phyloP scores from a whole-genome alignment of 208 protist genomes.

The Crithidia sp. region DNA sequence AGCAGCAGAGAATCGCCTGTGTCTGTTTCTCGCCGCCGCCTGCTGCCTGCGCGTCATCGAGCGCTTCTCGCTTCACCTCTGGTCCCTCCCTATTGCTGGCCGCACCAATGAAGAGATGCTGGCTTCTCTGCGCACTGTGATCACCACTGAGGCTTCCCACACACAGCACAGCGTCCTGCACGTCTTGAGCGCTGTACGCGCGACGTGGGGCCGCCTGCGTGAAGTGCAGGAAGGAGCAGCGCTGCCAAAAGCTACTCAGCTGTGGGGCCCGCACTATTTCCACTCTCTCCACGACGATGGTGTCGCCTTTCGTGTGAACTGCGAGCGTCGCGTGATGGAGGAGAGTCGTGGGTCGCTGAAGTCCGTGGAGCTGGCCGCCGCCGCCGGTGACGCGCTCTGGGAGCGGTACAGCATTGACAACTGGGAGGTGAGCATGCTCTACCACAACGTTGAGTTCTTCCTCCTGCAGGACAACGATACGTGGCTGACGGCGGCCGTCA shows the following conservation, averaged over 20 bases:
- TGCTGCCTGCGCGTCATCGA: conserved; percentile 8
- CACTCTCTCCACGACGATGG: neutral
- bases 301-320: conserved; percentile 15
- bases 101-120: neutral
- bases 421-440: conserved; percentile 60
- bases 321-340: conserved; percentile 20
- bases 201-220: neutral
- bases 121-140: neutral
- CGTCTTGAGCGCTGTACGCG: conserved; percentile 1
- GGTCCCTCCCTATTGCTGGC: conserved; percentile 1
- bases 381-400: conserved; percentile 38
- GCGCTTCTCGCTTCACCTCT: conserved; percentile 9
- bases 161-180: neutral
- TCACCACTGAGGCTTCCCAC: neutral
- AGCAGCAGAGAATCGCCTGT: neutral
- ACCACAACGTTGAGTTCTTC: conserved; percentile 57
- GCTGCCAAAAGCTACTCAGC: neutral
- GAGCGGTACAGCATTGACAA: conserved; percentile 20
- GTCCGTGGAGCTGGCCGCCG: conserved; percentile 44
- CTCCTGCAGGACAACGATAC: conserved; percentile 35
- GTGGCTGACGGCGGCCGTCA: conserved; percentile 27
- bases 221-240: neutral
- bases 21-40: conserved; percentile 3
- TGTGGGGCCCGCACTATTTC: conserved; percentile 14
- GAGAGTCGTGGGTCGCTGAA: conserved; percentile 23